phyloP scores from a whole-genome alignment of 225 moss, liverwort and hornwort genomes.

The Bryoerythrophyllum caledonicum region DNA sequence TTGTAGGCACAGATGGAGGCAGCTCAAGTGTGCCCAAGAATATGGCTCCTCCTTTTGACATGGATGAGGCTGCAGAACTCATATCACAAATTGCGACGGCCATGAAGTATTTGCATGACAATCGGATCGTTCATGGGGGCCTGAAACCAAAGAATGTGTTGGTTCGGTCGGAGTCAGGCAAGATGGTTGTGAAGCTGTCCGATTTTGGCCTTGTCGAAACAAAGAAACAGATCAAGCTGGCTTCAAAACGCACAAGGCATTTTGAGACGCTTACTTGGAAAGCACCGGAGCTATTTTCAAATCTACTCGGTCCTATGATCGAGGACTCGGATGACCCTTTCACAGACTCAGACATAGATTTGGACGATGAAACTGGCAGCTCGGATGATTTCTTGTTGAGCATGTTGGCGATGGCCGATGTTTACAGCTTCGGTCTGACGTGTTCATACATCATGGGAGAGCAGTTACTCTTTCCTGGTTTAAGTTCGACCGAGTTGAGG shows the following conservation, averaged over 20 bases:
- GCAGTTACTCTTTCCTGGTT: neutral
- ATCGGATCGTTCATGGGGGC: neutral
- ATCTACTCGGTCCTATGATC: neutral
- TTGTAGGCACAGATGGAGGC: neutral
- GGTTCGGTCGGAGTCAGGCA: neutral
- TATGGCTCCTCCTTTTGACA: neutral
- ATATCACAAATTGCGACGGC: neutral
- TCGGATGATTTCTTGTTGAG: neutral
- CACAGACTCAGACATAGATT: neutral
- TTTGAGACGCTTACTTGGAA: neutral
- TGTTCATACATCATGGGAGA: conserved; percentile 5
- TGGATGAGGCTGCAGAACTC: neutral
- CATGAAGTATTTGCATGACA: conserved; percentile 16
- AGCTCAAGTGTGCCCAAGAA: neutral
- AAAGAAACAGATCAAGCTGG: conserved; percentile 8
- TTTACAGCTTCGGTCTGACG: conserved; percentile 10
- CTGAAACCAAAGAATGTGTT: conserved; percentile 13
- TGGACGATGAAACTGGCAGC: neutral
- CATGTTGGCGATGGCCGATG: conserved; percentile 4
- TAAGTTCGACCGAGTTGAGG: neutral
- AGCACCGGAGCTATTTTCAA: neutral
- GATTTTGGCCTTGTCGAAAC: conserved; percentile 9
- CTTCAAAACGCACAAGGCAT: neutral
- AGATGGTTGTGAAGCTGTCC: neutral
- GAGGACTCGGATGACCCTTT: neutral